Percentiles rank a stretch among this genome's conserved stretches.
These are phyloP conservation scores for Euphorbia lathyris DNA, from an alignment of 345 rosid species.

Conservation along the genomic window DNA sequence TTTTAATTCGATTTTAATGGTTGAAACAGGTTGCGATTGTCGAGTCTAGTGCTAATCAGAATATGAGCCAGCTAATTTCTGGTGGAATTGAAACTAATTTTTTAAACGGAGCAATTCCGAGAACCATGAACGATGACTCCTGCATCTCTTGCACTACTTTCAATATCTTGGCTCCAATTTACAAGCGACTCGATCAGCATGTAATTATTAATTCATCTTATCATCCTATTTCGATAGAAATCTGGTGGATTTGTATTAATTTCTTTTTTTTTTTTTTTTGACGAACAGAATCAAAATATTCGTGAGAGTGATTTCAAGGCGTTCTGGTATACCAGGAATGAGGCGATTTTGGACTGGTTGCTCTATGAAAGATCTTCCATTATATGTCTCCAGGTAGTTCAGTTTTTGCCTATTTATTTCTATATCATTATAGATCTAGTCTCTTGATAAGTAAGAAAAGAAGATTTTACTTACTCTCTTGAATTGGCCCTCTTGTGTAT, in stretches of 20 bases:
- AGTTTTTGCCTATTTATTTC: constrained; percentile 1
- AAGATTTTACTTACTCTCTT: no score
- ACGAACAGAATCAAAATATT: constrained; percentile 49
- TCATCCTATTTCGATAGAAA: not conserved
- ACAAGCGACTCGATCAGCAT: constrained; percentile 62
- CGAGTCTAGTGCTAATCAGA: constrained; percentile 25
- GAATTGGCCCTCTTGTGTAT: not conserved
- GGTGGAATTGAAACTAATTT: constrained; percentile 26
- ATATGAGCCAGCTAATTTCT: constrained; percentile 27
- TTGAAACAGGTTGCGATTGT: constrained; percentile 31
- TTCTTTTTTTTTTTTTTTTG: not conserved
- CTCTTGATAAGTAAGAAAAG: no score
- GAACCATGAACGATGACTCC: constrained; percentile 29
- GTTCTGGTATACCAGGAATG: constrained; percentile 59
- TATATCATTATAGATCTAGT: constrained; percentile 6
- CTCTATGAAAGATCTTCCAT: constrained; percentile 59
- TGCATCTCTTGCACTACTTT: constrained; percentile 73
- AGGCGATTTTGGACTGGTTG: constrained; percentile 61
- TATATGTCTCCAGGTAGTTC: constrained; percentile 66
- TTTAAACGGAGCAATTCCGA: constrained; percentile 8
- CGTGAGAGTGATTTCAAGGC: constrained; percentile 63
- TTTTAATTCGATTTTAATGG: not conserved
- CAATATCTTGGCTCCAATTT: constrained; percentile 79
- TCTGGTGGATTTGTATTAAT: not conserved
- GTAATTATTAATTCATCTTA: constrained; percentile 18